Conservation (phyloP, 2,329 filamentous ascomycete genomes). For the Cytospora piceae region DNA sequence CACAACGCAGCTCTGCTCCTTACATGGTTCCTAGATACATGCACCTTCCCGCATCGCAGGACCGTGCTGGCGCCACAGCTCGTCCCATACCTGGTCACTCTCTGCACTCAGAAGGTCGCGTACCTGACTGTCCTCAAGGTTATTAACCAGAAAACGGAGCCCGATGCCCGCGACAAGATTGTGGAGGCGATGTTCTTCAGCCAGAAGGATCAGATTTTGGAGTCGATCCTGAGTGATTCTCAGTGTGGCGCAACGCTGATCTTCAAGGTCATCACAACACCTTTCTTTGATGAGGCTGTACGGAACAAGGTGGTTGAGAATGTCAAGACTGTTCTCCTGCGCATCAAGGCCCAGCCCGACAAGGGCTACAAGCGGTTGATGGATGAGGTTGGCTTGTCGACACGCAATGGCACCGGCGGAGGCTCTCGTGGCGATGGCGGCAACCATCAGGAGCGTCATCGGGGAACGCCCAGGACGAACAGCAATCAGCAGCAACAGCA, state of each 20-base stretch:
- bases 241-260: conserved; percentile 93
- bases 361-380: conserved; percentile 98
- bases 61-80: conserved; percentile 90
- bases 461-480: conserved; percentile 60
- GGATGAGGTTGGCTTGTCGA: conserved; percentile 95
- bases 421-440: conserved; percentile 51
- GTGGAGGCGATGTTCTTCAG: conserved; percentile 93
- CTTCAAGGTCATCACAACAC: conserved; percentile 97
- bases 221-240: conserved; percentile 89
- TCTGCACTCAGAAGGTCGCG: conserved; percentile 98
- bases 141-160: conserved; percentile 95
- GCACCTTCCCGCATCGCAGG: conserved; percentile 89
- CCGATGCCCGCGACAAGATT: conserved; percentile 87
- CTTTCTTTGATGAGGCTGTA: conserved; percentile 93
- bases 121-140: conserved; percentile 97
- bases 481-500: conserved; percentile 43
- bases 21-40: conserved; percentile 98
- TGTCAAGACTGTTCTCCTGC: conserved; percentile 83
- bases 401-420: conserved; percentile 51
- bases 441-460: conserved; percentile 55
- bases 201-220: conserved; percentile 80
- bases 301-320: conserved; percentile 88
- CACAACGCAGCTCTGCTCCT: conserved; percentile 91
- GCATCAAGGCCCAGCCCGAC: conserved; percentile 88
- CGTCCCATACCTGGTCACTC: conserved; percentile 88